These are phyloP conservation scores for Eucalyptus decipiens DNA, from an alignment of 345 rosid species.

Conservation along the genomic window DNA sequence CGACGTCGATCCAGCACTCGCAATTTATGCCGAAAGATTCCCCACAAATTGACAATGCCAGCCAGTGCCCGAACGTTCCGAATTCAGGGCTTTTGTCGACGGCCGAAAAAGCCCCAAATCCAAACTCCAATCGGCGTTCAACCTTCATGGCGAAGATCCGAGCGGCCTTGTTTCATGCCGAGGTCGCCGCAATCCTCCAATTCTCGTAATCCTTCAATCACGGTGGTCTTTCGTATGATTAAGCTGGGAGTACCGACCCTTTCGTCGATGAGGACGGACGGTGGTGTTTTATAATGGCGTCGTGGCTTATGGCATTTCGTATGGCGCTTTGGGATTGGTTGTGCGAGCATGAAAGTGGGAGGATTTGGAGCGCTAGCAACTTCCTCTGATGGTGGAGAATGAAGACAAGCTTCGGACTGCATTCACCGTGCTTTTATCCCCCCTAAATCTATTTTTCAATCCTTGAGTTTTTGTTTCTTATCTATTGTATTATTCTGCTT, in stretches of 20 bases:
- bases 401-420: constrained; percentile 74
- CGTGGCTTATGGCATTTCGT: constrained; percentile 13
- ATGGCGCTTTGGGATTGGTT: constrained; percentile 70
- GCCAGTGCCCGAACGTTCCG: too few species aligned
- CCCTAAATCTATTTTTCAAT: too few species aligned
- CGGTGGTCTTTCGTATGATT: too few species aligned
- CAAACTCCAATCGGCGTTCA: background rate
- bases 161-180: background rate
- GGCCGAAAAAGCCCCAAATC: background rate
- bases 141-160: background rate
- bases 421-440: constrained; percentile 25
- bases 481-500: too few species aligned
- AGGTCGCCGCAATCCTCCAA: rapidly evolving
- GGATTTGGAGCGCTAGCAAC: constrained; percentile 58
- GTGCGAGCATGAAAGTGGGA: constrained; percentile 63
- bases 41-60: too few species aligned
- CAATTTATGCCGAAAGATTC: too few species aligned
- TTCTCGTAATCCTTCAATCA: too few species aligned
- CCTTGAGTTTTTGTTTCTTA: too few species aligned
- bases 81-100: background rate
- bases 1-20: too few species aligned
- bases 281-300: too few species aligned
- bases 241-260: too few species aligned
- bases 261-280: too few species aligned
- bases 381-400: constrained; percentile 77